Evolutionary conservation across 2,329 filamentous ascomycete genomes (phyloP).

Genomic region (Pseudogymnoascus sp.): DNA sequence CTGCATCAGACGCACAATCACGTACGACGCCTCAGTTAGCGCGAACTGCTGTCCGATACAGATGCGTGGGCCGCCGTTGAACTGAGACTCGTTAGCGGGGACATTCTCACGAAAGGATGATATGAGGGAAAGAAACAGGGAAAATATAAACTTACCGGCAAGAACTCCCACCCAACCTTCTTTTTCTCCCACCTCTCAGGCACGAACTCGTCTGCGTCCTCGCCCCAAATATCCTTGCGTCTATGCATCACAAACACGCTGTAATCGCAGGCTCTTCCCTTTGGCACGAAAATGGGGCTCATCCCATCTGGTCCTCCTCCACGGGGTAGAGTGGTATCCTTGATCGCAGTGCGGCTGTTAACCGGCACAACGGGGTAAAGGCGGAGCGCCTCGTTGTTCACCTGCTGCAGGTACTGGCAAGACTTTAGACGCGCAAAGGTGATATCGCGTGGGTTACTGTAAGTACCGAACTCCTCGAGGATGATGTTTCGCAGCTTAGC

Average conservation of each 20-base stretch:
- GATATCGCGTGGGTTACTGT: conserved; percentile 22
- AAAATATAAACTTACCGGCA: conserved; percentile 25
- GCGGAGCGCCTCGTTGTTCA: conserved; percentile 38
- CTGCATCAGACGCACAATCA: conserved; percentile 30
- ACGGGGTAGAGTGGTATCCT: conserved; percentile 34
- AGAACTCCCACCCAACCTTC: conserved; percentile 40
- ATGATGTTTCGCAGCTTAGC: conserved; percentile 37
- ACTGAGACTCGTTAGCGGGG: conserved; percentile 15
- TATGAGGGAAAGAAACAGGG: neutral
- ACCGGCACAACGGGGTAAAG: conserved; percentile 47
- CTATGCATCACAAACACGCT: conserved; percentile 29
- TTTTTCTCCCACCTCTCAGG: conserved; percentile 32
- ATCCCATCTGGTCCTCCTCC: conserved; percentile 32
- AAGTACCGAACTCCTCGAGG: conserved; percentile 31
- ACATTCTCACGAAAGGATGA: neutral
- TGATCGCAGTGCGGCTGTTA: conserved; percentile 42
- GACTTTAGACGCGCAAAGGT: conserved; percentile 24
- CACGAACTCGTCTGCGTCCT: conserved; percentile 30
- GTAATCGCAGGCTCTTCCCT: conserved; percentile 26
- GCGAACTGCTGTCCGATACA: conserved; percentile 34
- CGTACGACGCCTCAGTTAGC: conserved; percentile 31
- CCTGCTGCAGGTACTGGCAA: conserved; percentile 25
- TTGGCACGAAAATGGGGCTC: conserved; percentile 27
- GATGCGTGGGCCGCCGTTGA: conserved; percentile 34
- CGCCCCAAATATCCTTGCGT: conserved; percentile 32